Percentiles rank a stretch among this genome's conserved stretches.
Conservation (phyloP, 2,329 filamentous ascomycete species). For the Talaromyces sp. region DNA sequence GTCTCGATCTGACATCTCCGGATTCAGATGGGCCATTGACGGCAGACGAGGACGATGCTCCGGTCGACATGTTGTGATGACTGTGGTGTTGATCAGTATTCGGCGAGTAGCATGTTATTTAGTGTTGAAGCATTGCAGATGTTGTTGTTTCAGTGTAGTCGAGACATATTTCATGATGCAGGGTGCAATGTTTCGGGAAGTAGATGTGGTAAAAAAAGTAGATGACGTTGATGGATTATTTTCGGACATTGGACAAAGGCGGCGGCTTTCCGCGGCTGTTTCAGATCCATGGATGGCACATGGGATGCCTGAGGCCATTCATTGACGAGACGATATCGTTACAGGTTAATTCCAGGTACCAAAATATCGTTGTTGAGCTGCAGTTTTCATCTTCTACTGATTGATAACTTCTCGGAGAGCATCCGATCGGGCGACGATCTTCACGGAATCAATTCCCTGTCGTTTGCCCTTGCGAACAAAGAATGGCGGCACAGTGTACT, state of each 20-base stretch:
- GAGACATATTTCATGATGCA: no score
- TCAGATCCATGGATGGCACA: no score
- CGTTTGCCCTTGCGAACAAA: background rate
- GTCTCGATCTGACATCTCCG: background rate
- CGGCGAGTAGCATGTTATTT: no score
- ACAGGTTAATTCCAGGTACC: no score
- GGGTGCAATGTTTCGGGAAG: no score
- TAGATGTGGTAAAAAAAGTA: background rate
- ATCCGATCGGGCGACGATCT: background rate
- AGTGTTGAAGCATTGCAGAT: no score
- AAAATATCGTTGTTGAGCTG: no score
- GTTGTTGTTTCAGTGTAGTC: background rate
- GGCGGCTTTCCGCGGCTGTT: background rate
- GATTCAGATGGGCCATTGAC: background rate
- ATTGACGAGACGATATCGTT: no score
- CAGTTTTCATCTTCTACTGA: no score
- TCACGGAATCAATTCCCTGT: background rate
- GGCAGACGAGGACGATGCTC: background rate
- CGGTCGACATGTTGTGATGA: conserved; percentile 2
- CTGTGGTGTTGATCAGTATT: no score
- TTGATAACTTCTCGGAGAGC: background rate
- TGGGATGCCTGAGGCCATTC: background rate
- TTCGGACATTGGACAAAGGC: no score
- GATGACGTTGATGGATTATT: background rate
- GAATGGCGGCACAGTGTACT: background rate